Base-by-base conservation (phyloP, 768 basidiomycete species). In the Phanerodontia chrysosporium region DNA sequence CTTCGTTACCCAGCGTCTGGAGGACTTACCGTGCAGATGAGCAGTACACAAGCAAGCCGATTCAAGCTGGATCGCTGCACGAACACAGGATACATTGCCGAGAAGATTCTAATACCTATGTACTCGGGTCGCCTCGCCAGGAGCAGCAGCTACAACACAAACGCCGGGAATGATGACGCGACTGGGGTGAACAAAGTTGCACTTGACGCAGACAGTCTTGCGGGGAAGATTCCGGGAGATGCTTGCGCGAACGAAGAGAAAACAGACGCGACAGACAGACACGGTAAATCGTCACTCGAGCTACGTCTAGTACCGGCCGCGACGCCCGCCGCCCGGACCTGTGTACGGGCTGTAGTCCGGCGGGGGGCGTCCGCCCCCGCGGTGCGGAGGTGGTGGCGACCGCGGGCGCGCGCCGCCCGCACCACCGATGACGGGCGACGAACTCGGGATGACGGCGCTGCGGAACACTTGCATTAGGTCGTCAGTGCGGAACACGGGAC, bases 261-360 rank as follows among this genome's bases (percentile, higher is more conserved):
- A 18, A 45, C 45, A 48, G 21, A 48, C 25, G 22, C 8, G 24
- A 22, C 46, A 48, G 2, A 25, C 27, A 18, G 39, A 18, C 39
- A 42, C 39, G 32, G n/a, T n/a, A n/a, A n/a, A 42, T 42, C 39
- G 18, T 10, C 18, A 42, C 8, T 42, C 39, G 39, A 18, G 18
- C 4, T 4, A 18, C 39, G 39, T 8, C 55, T 45, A 78, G 66
- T 72, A 79, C 32, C 80, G 72, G 13, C 70, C 69, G n/a, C 77
- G 72, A 48, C 78, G 70, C 22, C 72, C 72, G 35, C 75, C 73
- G 58, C 76, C 76, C 1, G 90, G 91, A n/a, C 90, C 89, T 69
- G 87, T 86, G 64, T 92, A 92, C 18, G 91, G 91, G 9, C 90
- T 85, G 63, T 92, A 93, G 74, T 93, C 90, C 42, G 90, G 91